These are phyloP conservation scores for Verticillium alfalfae DNA, from an alignment of 2,329 filamentous ascomycete species.

Conservation along the genomic window DNA sequence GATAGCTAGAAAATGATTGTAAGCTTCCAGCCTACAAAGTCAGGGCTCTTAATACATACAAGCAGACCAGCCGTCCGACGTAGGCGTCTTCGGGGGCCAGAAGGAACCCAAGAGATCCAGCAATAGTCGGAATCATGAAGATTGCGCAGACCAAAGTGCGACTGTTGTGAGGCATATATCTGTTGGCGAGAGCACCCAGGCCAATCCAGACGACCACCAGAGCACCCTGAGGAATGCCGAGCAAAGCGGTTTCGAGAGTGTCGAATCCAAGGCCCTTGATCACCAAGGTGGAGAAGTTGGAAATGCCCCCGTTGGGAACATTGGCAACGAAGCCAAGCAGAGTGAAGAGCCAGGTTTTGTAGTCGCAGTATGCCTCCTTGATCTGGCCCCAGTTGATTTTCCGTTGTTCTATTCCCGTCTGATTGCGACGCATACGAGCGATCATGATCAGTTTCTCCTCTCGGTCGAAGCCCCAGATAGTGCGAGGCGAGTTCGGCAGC, in stretches of 20 bases:
- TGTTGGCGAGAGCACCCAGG: constrained; percentile 31
- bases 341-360: constrained; percentile 55
- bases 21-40: not conserved
- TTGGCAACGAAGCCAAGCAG: constrained; percentile 47
- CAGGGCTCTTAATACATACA: constrained; percentile 16
- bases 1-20: constrained; percentile 14
- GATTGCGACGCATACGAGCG: constrained; percentile 47
- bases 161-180: constrained; percentile 35
- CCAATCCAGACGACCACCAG: constrained; percentile 32
- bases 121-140: constrained; percentile 54
- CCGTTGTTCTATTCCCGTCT: constrained; percentile 55
- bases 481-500: constrained; percentile 52
- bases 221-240: constrained; percentile 30
- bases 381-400: constrained; percentile 49
- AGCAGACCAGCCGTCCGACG: constrained; percentile 52
- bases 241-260: constrained; percentile 26
- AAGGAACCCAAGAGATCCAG: constrained; percentile 51
- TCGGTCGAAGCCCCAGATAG: constrained; percentile 42
- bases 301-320: constrained; percentile 53
- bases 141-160: constrained; percentile 47
- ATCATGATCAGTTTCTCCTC: constrained; percentile 50
- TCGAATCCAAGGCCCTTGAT: constrained; percentile 52
- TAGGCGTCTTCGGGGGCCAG: constrained; percentile 44
- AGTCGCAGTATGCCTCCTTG: constrained; percentile 49
- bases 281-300: constrained; percentile 55